Evolutionary conservation across 2,329 filamentous ascomycete species (phyloP), one percentile per base, ranked within the genome.

Genomic region (Venturiaceae sp.): DNA sequence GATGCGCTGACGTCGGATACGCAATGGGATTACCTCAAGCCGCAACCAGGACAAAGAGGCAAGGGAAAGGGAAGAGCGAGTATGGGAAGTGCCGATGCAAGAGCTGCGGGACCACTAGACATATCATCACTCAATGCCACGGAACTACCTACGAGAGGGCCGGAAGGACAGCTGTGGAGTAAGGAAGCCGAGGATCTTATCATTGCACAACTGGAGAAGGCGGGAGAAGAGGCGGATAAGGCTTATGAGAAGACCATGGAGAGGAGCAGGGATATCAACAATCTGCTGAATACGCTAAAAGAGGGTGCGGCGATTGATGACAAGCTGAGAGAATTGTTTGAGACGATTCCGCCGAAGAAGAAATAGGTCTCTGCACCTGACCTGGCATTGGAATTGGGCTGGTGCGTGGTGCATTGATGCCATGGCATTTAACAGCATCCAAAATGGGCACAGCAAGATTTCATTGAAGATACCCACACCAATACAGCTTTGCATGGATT

Each of bases 1-100:
- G 90, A 95, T 62, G 79, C 90, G 30, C 78, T 99, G 61, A 97
- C 91, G 2, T 80, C 81, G 5, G 89, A 89, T 61, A 83, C 85
- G 28, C 83, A 81, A 62, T 78, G 74, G 66, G 72, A 75, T 56
- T 76, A 79, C 62, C 72, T 76, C 4, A 55, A 56, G 50, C 23
- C 36, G 19, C 26, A 44, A 21, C n/a, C 57, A 26, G 30, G 55
- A 33, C 28, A 50, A 26, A 64, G 52, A 71, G 66, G 67, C 62
- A 61, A 54, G 58, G 60, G 47, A 60, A 64, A 53, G 60, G 62
- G 9, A n/a, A 16, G 52, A n/a, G 37, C 39, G 23, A 34, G 26
- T 19, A 44, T 28, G 19, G 21, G 30, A 32, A 21, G 23, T 32
- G 33, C 30, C n/a, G 28, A 46, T 50, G 19, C 23, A 23, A 36